phyloP scores from a whole-genome alignment of 78 protist species.

The Dictyostelium firmibasis region DNA sequence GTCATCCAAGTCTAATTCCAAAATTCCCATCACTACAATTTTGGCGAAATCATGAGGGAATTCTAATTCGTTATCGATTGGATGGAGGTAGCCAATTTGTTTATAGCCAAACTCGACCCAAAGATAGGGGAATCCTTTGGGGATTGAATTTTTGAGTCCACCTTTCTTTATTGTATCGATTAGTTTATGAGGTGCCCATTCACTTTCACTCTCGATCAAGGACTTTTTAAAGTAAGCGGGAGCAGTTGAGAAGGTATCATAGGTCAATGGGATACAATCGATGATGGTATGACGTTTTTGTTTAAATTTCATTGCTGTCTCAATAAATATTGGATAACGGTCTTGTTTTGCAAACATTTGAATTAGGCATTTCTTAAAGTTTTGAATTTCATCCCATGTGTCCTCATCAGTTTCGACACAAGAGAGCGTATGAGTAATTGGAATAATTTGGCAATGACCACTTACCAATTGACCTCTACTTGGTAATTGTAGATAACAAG shows the following conservation, averaged over 20 bases:
- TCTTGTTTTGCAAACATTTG: conserved; percentile 62
- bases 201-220: conserved; percentile 60
- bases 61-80: conserved; percentile 82
- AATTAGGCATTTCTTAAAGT: conserved; percentile 67
- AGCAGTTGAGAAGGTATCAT: conserved; percentile 36
- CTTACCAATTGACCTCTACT: conserved; percentile 2
- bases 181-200: conserved; percentile 82
- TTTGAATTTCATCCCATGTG: conserved; percentile 53
- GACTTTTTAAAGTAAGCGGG: conserved; percentile 83
- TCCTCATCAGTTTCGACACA: conserved; percentile 54
- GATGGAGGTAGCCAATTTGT: conserved; percentile 83
- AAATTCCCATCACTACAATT: conserved; percentile 47
- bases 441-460: conserved; percentile 86
- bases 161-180: conserved; percentile 73
- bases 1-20: conserved; percentile 57
- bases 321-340: conserved; percentile 70
- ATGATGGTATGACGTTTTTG: conserved; percentile 42
- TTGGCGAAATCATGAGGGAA: conserved; percentile 80
- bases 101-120: conserved; percentile 82
- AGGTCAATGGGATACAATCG: conserved; percentile 72
- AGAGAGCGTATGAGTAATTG: conserved; percentile 34
- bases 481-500: conserved; percentile 44
- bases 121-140: conserved; percentile 86
- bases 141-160: conserved; percentile 54
- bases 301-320: conserved; percentile 68